Evolutionary conservation across 805 yeast species (phyloP), one percentile per base, ranked within the genome.

Genomic region (Ogataea paraovalis): DNA sequence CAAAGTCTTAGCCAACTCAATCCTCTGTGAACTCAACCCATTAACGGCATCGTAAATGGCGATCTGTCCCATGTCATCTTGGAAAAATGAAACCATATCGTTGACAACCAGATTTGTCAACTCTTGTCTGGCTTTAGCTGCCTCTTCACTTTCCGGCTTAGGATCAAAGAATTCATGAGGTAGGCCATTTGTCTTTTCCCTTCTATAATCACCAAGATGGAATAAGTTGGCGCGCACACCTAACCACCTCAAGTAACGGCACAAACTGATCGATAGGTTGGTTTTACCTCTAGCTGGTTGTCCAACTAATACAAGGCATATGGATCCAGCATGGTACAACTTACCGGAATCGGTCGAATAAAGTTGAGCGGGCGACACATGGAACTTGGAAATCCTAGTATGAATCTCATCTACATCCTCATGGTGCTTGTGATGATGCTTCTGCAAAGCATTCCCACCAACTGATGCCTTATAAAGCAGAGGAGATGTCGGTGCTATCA

Each of bases 201-300:
- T 77, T 58, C 97, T 78, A 62, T 91, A 92, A 64, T 94, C 95
- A 21, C 97, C 94, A 51, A 91, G 78, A 67, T 92, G 98, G 70
- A 88, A 92, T 25, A 89, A 81, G 58, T 89, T 91, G 1, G 97
- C 84, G 60, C 87, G 84, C 19, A 94, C 98, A 4, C 99, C 99
- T 40, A 94, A 72, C 99, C 99, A 94, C 58, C 97, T 78, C 55
- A 95, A 73, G 65, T 91, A 94, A 49, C 99, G 78, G 3, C 97
- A 89, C 53, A 94, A 74, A 13, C 96, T 84, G 36, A 92, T 97
- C 5, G 97, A 85, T 43, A 92, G 73, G 63, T 90, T 89, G 1
- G 99, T 94, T 64, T 94, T 94, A 2, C 98, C 97, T 42, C 98
- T 76, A 1, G 97, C 98, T 2, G 99, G 98, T 50, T 91, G 73